Evolutionary conservation across 768 basidiomycete genomes (phyloP).

Genomic region (Xerocomellus amylosporus): DNA sequence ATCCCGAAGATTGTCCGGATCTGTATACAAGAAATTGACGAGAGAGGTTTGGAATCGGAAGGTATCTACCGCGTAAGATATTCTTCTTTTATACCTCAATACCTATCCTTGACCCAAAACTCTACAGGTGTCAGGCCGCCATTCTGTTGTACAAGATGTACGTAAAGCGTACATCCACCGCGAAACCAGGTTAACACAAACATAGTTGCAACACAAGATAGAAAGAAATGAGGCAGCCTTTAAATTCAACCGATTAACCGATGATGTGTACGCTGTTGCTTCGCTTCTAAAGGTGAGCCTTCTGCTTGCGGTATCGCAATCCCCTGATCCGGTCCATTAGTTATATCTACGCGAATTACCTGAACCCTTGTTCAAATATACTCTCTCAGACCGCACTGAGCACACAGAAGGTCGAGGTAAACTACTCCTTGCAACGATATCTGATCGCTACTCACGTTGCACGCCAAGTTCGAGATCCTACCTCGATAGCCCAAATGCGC

Average conservation of each 20-base stretch:
- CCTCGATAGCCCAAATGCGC: conserved; percentile 71
- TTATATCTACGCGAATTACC: conserved; percentile 83
- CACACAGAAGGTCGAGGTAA: conserved; percentile 75
- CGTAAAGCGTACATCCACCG: conserved; percentile 18
- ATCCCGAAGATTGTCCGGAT: conserved; percentile 78
- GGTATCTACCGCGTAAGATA: conserved; percentile 72
- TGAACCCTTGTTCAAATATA: conserved; percentile 83
- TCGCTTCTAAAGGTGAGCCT: conserved; percentile 74
- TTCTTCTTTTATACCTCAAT: neutral
- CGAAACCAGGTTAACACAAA: conserved; percentile 2
- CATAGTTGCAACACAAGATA: conserved; percentile 78
- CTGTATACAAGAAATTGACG: conserved; percentile 81
- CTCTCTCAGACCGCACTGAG: conserved; percentile 76
- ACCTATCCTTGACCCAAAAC: conserved; percentile 1
- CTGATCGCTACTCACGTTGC: neutral
- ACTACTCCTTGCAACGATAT: conserved; percentile 4
- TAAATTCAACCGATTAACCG: conserved; percentile 62
- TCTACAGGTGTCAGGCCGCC: conserved; percentile 73
- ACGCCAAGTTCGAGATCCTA: conserved; percentile 61
- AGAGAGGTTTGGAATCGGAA: conserved; percentile 71
- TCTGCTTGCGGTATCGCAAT: neutral
- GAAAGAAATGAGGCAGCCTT: conserved; percentile 80
- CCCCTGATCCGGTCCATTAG: conserved; percentile 33
- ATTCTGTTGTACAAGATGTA: conserved; percentile 81
- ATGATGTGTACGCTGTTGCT: conserved; percentile 82